A percentile compares a stretch with the other conserved stretches of the same genome.
Evolutionary conservation across 805 yeast genomes (phyloP).

Genomic region (Kazachstania martiniae): DNA sequence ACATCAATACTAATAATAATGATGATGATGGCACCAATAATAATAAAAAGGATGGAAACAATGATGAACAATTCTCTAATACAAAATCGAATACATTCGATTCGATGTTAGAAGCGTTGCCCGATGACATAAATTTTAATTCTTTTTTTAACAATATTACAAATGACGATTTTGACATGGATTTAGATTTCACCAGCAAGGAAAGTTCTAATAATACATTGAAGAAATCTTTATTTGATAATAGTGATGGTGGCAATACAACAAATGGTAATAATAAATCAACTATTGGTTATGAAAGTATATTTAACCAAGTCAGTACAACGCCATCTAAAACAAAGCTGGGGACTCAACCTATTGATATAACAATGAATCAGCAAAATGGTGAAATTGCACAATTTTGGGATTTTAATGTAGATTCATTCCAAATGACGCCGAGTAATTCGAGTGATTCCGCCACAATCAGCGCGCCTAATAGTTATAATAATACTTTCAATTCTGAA

Average conservation of each 20-base stretch:
- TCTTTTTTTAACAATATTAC: constrained; percentile 4
- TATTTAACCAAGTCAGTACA: constrained; percentile 2
- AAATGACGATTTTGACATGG: constrained; percentile 1
- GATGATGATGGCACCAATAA: background rate
- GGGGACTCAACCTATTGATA: constrained; percentile 22
- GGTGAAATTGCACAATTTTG: constrained; percentile 33
- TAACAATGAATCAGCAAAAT: constrained; percentile 23
- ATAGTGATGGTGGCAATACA: background rate
- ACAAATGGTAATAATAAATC: background rate
- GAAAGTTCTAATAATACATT: background rate
- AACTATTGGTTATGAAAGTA: constrained; percentile 1
- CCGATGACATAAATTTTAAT: constrained; percentile 22
- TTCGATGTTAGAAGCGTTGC: constrained; percentile 27
- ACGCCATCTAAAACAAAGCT: background rate
- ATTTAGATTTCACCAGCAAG: constrained; percentile 1
- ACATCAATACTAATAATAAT: background rate
- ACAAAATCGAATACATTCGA: constrained; percentile 17
- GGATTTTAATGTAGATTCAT: constrained; percentile 31
- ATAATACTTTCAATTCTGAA: constrained; percentile 23
- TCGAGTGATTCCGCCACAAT: constrained; percentile 28
- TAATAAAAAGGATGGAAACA: no score
- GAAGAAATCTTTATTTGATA: background rate
- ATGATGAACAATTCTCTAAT: background rate
- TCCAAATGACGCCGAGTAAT: constrained; percentile 26
- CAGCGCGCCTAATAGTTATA: constrained; percentile 29